phyloP scores from a whole-genome alignment of 768 basidiomycete genomes.

The Neoboletus magnificus region DNA sequence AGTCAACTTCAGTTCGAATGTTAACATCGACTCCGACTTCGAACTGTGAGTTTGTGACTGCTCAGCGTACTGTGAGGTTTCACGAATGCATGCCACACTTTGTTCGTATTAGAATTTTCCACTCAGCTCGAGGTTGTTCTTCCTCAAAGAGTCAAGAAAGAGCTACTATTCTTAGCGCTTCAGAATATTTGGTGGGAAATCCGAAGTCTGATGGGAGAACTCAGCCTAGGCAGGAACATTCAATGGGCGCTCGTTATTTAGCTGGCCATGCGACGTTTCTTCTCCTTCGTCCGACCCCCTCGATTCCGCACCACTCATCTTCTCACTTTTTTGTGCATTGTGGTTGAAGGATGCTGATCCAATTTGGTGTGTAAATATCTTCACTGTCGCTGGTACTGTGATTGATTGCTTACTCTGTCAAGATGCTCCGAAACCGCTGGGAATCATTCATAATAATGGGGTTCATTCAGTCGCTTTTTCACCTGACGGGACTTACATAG shows the following conservation, averaged over 20 bases:
- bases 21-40: too few species aligned
- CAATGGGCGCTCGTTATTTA: not conserved
- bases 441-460: not conserved
- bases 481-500: constrained; percentile 12
- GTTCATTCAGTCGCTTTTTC: constrained; percentile 15
- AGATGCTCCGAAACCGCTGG: constrained; percentile 5
- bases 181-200: not conserved
- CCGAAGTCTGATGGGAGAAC: not conserved
- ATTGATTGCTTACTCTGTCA: not conserved
- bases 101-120: not conserved
- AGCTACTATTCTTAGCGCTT: not conserved
- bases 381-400: not conserved
- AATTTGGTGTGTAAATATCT: not conserved
- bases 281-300: not conserved
- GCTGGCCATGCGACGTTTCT: not conserved
- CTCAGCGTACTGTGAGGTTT: too few species aligned
- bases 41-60: too few species aligned
- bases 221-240: not conserved
- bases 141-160: not conserved
- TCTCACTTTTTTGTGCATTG: not conserved
- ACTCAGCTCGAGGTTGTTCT: not conserved
- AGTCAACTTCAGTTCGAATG: too few species aligned
- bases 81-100: too few species aligned
- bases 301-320: not conserved
- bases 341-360: constrained; percentile 1